phyloP scores from a whole-genome alignment of 2,329 filamentous ascomycete genomes.

The Alternaria postmessia region DNA sequence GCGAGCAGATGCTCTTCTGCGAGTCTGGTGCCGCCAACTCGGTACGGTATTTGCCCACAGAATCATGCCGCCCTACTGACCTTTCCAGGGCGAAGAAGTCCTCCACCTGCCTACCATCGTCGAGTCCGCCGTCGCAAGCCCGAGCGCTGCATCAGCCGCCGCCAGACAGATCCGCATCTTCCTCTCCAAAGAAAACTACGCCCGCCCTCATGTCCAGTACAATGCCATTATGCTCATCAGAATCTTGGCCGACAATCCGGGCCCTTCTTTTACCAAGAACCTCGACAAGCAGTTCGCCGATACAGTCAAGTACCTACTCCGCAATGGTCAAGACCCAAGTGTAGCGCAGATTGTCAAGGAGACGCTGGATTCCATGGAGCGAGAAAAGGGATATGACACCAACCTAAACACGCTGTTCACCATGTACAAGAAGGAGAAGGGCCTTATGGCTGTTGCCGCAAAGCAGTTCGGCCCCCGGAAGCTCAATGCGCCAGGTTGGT shows the following conservation, averaged over 20 bases:
- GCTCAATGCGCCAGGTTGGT: conserved; percentile 56
- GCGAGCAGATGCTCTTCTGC: conserved; percentile 76
- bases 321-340: conserved; percentile 73
- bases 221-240: conserved; percentile 95
- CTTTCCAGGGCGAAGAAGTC: conserved; percentile 80
- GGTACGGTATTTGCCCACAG: conserved; percentile 24
- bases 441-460: conserved; percentile 57
- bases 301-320: conserved; percentile 76
- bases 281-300: conserved; percentile 85
- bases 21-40: conserved; percentile 71
- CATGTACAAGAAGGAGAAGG: conserved; percentile 88
- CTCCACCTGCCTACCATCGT: conserved; percentile 92
- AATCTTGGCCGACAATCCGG: conserved; percentile 92
- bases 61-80: conserved; percentile 20
- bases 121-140: conserved; percentile 92
- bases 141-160: conserved; percentile 81
- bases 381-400: conserved; percentile 75
- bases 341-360: conserved; percentile 89
- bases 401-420: conserved; percentile 73
- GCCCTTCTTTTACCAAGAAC: conserved; percentile 87
- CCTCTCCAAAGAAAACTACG: conserved; percentile 74
- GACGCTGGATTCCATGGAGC: conserved; percentile 80
- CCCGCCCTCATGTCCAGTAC: conserved; percentile 79
- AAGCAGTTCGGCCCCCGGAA: conserved; percentile 50
- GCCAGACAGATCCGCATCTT: conserved; percentile 83